Base-by-base conservation (phyloP, 306 rosid species). In the peach (Prunus persica) region DNA sequence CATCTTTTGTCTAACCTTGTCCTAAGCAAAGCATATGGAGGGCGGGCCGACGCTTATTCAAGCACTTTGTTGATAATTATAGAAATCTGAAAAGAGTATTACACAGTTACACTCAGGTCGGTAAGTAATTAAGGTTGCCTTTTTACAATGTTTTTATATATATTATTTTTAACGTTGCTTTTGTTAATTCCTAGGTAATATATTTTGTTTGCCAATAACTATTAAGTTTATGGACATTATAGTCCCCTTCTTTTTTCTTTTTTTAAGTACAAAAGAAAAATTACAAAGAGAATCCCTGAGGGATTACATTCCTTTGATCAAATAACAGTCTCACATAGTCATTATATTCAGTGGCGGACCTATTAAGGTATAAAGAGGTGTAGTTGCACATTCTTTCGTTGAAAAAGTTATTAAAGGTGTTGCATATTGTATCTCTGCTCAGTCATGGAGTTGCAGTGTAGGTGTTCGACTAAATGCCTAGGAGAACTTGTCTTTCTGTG, bases 341-440 rank as follows among this genome's bases (percentile, higher is more conserved):
- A 34, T 34, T 1, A 34, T 6, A 34, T 1, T 34, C 8, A 34
- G 2, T 34, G 38, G 38, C 0, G 8, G 2, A 34, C 0, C 8
- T 34, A 34, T 34, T 34, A 34, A 34, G 8, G 38, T 34, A 1
- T 1, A 34, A 34, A 8, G 8, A 34, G 38, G 2, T 34, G 7
- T 34, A 34, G 38, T 1, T 34, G 8, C 0, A 34, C 0, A 22
- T 34, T 5, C 1, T 0, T 0, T 34, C 0, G 7, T 0, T 1
- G 8, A 0, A 34, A 34, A 34, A 34, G 2, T 0, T 1, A 34
- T 34, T 0, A 5, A 0, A 34, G 8, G 8, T 34, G 38, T 7
- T 34, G 1, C 8, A 34, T 34, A 32, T 32, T 32, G 1, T 1
- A 34, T 7, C 38, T 34, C 2, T 34, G 0, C 38, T 5, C 0